phyloP scores from a whole-genome alignment of 192 early-diverging fungal species.

The Coemansia sp. region DNA sequence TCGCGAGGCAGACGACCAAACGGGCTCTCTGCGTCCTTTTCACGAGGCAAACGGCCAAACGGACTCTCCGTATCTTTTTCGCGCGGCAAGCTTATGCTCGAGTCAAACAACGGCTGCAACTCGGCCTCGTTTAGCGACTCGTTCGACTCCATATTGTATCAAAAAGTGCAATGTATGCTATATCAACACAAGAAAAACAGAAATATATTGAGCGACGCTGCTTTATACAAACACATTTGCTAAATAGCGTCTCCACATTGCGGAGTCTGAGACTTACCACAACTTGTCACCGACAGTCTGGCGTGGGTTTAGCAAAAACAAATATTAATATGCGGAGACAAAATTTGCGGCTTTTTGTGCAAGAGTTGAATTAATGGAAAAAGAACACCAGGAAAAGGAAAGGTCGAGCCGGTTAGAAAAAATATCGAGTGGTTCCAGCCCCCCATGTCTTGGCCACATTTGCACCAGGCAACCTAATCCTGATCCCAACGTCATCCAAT shows the following conservation, averaged over 20 bases:
- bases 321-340: constrained; percentile 5
- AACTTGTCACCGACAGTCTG: neutral
- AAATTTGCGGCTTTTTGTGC: neutral
- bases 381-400: neutral
- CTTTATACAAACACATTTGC: too few relatives aligned
- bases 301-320: neutral
- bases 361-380: constrained; percentile 3
- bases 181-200: too few relatives aligned
- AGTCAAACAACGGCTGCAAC: constrained; percentile 44
- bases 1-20: constrained; percentile 16
- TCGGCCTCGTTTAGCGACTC: constrained; percentile 1
- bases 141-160: neutral
- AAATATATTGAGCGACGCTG: too few relatives aligned
- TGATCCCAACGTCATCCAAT: neutral
- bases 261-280: neutral
- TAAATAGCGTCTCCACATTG: neutral
- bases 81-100: constrained; percentile 33
- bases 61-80: constrained; percentile 5
- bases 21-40: neutral
- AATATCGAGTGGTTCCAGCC: neutral
- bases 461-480: neutral
- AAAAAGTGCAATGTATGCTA: neutral
- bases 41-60: neutral
- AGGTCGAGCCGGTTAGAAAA: neutral
- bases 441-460: neutral